These are phyloP conservation scores for Alternaria burnsii DNA, from an alignment of 2,329 filamentous ascomycete species.

Conservation along the genomic window DNA sequence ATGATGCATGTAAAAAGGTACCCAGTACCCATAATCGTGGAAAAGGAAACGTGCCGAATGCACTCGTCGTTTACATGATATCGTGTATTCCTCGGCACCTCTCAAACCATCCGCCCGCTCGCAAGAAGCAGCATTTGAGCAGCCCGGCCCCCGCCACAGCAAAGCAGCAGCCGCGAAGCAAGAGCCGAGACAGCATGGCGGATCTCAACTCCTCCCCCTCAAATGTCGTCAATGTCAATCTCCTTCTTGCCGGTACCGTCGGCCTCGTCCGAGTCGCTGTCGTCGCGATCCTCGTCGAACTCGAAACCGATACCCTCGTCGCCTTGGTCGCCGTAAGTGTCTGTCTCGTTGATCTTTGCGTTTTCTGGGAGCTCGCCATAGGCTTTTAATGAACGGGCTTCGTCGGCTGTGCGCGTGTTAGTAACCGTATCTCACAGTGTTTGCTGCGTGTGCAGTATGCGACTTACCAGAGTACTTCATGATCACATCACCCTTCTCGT, in stretches of 20 bases:
- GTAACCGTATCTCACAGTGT: constrained; percentile 74
- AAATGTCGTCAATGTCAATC: constrained; percentile 96
- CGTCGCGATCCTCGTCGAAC: constrained; percentile 88
- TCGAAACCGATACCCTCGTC: constrained; percentile 96
- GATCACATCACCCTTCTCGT: constrained; percentile 92
- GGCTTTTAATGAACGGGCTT: constrained; percentile 92
- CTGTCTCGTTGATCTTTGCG: constrained; percentile 99
- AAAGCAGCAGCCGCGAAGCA: constrained; percentile 21
- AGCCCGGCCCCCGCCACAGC: constrained; percentile 33
- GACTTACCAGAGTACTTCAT: constrained; percentile 76
- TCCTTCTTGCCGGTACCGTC: constrained; percentile 75
- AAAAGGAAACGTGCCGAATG: background rate
- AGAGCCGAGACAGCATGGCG: constrained; percentile 50
- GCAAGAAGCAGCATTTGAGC: constrained; percentile 53
- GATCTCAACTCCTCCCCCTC: constrained; percentile 35
- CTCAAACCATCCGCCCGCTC: constrained; percentile 47
- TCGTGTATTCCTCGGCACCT: background rate
- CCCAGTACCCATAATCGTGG: background rate
- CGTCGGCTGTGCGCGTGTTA: constrained; percentile 82
- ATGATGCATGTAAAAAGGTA: constrained; percentile 1
- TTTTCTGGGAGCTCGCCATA: constrained; percentile 97
- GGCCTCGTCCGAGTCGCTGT: constrained; percentile 62
- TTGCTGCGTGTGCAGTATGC: background rate
- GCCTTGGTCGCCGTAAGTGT: constrained; percentile 89
- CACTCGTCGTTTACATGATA: background rate